Evolutionary conservation across 306 rosid species (phyloP).

Genomic region (Corylus heterophylla): DNA sequence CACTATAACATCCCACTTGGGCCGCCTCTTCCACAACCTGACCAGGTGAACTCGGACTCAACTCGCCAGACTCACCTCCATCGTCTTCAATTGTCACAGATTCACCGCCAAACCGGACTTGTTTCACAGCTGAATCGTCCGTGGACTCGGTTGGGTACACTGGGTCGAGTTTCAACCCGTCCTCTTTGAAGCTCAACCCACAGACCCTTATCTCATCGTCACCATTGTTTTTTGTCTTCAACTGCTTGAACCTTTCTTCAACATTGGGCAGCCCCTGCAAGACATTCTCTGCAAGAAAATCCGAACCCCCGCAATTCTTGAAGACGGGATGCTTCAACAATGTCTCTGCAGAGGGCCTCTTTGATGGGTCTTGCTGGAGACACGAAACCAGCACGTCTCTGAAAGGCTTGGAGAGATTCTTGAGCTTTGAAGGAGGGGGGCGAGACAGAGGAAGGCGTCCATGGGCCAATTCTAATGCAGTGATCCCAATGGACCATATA

Average conservation of each 20-base stretch:
- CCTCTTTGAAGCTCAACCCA: too few species aligned
- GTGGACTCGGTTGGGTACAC: too few species aligned
- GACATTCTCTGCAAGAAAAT: slow-evolving; percentile 46
- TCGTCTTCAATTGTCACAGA: background rate
- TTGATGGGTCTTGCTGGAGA: slow-evolving; percentile 58
- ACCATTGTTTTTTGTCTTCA: background rate
- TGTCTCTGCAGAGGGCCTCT: slow-evolving; percentile 55
- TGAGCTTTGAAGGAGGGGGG: slow-evolving; percentile 27
- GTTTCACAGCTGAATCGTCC: too few species aligned
- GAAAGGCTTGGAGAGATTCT: slow-evolving; percentile 54
- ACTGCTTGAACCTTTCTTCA: slow-evolving; percentile 48
- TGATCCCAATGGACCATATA: slow-evolving; percentile 73
- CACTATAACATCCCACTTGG: too few species aligned
- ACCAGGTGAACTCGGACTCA: background rate
- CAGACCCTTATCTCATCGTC: too few species aligned
- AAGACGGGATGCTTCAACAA: slow-evolving; percentile 58
- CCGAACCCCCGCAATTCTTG: slow-evolving; percentile 38
- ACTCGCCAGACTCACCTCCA: slow-evolving; percentile 1
- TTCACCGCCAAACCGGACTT: background rate
- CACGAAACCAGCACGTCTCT: slow-evolving; percentile 69
- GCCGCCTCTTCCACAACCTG: too few species aligned
- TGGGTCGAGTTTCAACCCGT: too few species aligned
- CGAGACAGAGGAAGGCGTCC: slow-evolving; percentile 57
- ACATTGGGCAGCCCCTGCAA: slow-evolving; percentile 52
- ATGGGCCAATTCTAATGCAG: slow-evolving; percentile 61